Base-by-base conservation (phyloP, 1,284 basidiomycete species). In the Cryptococcus maquisensis region DNA sequence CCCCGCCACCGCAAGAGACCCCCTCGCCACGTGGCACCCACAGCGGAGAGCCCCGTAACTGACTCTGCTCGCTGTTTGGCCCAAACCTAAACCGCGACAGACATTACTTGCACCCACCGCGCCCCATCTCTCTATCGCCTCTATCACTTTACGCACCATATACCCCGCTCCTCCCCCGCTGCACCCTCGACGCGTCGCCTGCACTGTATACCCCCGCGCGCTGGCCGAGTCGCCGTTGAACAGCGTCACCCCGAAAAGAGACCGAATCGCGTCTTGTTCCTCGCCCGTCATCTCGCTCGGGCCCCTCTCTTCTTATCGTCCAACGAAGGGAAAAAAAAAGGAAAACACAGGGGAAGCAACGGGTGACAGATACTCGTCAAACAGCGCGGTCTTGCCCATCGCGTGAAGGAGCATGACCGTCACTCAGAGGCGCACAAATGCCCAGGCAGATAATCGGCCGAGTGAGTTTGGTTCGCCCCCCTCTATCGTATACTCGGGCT, bases 381-480 rank as follows among this genome's bases (percentile, higher is more conserved):
- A 32, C 28, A 32, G 28, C 6, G 28, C 28, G 28, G 28, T 32
- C 28, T 28, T 32, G 28, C 28, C 3, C 3, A 32, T 32, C 28
- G 28, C 28, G 7, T 20, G 20, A 40, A 43, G 20, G 39, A 42
- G 40, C 41, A 77, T 77, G 75, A 75, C 74, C 16, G 71, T 75
- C 43, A 75, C 73, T 16, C 72, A 75, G 52, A 54, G 75, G 47
- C 59, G 74, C 42, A 66, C 63, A 28, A 67, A 65, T 18, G 56
- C 64, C 5, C 64, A 67, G 43, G 54, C 66, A n/a, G 71, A 71
- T 21, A 68, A 67, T 28, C 59, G 68, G 26, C 61, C 60, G 35
- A 65, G 74, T 74, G 46, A 66, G 71, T 28, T 24, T 55, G 63
- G 43, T 57, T 48, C 43, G 23, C 24, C 43, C 15, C 24, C 12